Conservation (phyloP, 768 basidiomycete genomes). For the Fomitopsis pulvina region DNA sequence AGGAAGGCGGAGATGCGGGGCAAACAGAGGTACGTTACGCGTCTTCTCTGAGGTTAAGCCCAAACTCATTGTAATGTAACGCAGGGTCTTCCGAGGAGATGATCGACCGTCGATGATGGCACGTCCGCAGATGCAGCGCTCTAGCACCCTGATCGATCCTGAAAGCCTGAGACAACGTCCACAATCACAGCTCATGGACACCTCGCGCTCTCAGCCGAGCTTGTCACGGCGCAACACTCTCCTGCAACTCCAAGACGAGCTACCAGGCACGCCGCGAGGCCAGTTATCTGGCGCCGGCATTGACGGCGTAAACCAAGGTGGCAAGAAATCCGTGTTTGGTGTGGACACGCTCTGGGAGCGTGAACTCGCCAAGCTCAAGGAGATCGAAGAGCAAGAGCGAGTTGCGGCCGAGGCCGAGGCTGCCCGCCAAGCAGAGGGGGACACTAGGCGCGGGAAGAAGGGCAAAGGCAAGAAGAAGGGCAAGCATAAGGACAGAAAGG, state of each 20-base stretch:
- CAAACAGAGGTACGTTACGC: constrained; percentile 63
- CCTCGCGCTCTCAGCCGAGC: constrained; percentile 35
- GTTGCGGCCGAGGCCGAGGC: constrained; percentile 46
- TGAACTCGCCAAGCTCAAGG: constrained; percentile 74
- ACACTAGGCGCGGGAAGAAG: constrained; percentile 29
- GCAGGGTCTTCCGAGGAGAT: constrained; percentile 83
- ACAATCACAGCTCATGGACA: constrained; percentile 35
- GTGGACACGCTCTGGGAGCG: constrained; percentile 91
- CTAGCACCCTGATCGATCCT: constrained; percentile 73
- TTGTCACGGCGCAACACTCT: constrained; percentile 51
- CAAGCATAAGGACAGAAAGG: constrained; percentile 20
- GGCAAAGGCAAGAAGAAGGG: constrained; percentile 40
- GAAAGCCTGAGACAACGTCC: constrained; percentile 48
- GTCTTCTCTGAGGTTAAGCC: background rate
- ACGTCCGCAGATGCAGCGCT: constrained; percentile 44
- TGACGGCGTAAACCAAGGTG: constrained; percentile 16
- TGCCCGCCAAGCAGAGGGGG: constrained; percentile 40
- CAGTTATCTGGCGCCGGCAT: constrained; percentile 20
- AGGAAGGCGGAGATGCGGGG: constrained; percentile 78
- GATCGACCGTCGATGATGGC: constrained; percentile 92
- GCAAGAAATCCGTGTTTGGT: constrained; percentile 81
- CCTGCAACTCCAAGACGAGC: constrained; percentile 54
- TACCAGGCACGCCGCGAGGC: constrained; percentile 25
- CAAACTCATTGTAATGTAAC: background rate
- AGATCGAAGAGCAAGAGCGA: constrained; percentile 67